These are phyloP conservation scores for Candida insectalens DNA, from an alignment of 805 yeast species.

Conservation along the genomic window DNA sequence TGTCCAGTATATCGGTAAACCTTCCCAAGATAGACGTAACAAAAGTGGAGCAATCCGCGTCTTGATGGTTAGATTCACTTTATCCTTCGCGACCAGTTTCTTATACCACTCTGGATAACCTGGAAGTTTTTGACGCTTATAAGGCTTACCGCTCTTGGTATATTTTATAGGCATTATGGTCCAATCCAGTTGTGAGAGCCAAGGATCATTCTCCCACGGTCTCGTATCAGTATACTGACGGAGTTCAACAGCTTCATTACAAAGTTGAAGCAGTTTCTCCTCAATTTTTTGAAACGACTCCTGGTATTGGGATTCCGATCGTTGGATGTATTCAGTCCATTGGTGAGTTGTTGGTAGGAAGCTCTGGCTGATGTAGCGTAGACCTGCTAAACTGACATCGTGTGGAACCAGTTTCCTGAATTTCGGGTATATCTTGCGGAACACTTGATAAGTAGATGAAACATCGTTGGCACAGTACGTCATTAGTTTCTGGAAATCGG, in stretches of 20 bases:
- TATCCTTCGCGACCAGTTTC: constrained; percentile 32
- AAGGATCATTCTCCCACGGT: constrained; percentile 58
- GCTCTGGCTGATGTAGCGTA: constrained; percentile 61
- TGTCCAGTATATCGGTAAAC: constrained; percentile 73
- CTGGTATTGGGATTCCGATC: constrained; percentile 60
- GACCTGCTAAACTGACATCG: constrained; percentile 88
- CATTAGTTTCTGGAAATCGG: constrained; percentile 53
- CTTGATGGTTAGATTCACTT: constrained; percentile 53
- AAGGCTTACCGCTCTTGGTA: constrained; percentile 61
- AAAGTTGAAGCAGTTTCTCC: constrained; percentile 45
- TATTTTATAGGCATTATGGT: constrained; percentile 45
- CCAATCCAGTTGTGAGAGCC: constrained; percentile 93
- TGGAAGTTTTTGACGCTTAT: constrained; percentile 68
- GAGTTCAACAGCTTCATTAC: constrained; percentile 43
- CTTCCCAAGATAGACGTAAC: constrained; percentile 77
- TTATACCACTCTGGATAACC: constrained; percentile 95
- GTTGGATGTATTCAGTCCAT: constrained; percentile 68
- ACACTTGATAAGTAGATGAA: constrained; percentile 59
- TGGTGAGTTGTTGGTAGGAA: constrained; percentile 66
- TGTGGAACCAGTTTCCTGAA: constrained; percentile 72
- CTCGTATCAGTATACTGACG: constrained; percentile 24
- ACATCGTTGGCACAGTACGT: constrained; percentile 85
- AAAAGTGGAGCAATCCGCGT: constrained; percentile 71
- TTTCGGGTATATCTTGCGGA: constrained; percentile 56
- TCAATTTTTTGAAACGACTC: constrained; percentile 48